These are phyloP conservation scores for Triticum monococcum DNA, from an alignment of 176 grass and related monocot genomes.

Conservation along the genomic window DNA sequence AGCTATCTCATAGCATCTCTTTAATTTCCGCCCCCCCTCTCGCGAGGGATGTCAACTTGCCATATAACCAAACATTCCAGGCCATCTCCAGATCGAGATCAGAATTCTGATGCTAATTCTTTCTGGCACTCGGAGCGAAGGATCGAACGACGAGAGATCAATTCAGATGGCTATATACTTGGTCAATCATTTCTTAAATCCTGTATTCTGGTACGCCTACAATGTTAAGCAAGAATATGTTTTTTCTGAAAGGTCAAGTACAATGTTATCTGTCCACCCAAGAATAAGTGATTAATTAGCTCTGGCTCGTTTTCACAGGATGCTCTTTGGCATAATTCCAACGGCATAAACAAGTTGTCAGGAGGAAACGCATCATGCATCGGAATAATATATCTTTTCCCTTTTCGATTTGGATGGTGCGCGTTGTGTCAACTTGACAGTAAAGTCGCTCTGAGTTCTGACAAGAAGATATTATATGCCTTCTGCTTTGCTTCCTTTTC, in stretches of 20 bases:
- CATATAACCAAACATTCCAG: slow-evolving; percentile 1
- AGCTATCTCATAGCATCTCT: not conserved
- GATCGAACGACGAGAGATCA: not conserved
- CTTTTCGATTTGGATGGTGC: slow-evolving; percentile 27
- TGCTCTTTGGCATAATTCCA: slow-evolving; percentile 38
- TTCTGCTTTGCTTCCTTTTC: slow-evolving; percentile 40
- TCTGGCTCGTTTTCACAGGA: slow-evolving; percentile 14
- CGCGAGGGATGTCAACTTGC: slow-evolving; percentile 26
- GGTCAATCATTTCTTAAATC: slow-evolving; percentile 36
- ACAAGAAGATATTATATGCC: slow-evolving; percentile 28
- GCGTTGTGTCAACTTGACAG: slow-evolving; percentile 33
- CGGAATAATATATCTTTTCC: slow-evolving; percentile 5
- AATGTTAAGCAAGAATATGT: slow-evolving; percentile 6
- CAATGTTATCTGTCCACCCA: not conserved
- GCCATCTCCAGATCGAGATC: slow-evolving; percentile 20
- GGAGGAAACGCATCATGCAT: not conserved
- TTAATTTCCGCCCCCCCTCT: not conserved
- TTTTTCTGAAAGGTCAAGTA: not conserved
- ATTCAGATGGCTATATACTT: slow-evolving; percentile 1
- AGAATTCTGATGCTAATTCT: slow-evolving; percentile 41
- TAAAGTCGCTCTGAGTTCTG: slow-evolving; percentile 19
- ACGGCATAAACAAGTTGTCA: slow-evolving; percentile 25
- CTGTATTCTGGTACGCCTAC: not conserved
- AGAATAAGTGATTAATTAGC: not conserved
- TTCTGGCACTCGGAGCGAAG: slow-evolving; percentile 3